Evolutionary conservation across 2,329 filamentous ascomycete genomes (phyloP), one percentile per base, ranked within the genome.

Genomic region (Mycosphaerella arachidis): DNA sequence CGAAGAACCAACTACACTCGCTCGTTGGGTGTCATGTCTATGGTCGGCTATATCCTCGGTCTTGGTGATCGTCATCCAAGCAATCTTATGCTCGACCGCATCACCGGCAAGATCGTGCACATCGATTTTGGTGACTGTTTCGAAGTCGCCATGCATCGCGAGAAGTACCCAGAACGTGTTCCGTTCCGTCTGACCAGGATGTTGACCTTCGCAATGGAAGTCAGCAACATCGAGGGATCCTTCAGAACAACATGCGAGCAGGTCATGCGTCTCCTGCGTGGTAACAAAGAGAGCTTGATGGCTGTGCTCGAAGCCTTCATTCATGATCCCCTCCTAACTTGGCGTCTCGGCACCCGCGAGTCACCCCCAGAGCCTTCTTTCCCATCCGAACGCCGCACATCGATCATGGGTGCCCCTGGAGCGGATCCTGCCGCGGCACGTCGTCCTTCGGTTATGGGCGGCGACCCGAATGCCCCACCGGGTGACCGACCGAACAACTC

Each of bases 61-160:
- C 82, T 99, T 13, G 94, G 94, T 57, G 94, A 99, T 78, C 88
- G 95, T 52, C 94, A 99, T 77, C 95, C 95, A 40, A 97, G 92
- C 62, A 99, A 99, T 75, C 79, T 99, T 71, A 95, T 99, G 89
- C 87, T 99, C 45, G 94, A 99, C 75, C 89, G 92, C 43, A 86
- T 95, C 62, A 97, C 93, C 0, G 94, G 94, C 72, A 96, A 96
- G 79, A 94, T 99, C 64, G 88, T 99, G 66, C 94, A 99, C 74
- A 97, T 99, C 69, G 94, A 99, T 80, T 99, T 99, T 71, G 95
- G 94, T 68, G 94, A 99, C 78, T 99, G 94, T 75, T 99, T 99
- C 78, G 94, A 99, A 76, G 91, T 99, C 56, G 94, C 95, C 29
- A 99, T 97, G 92, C 95, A 99, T 79, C 90, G 95, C 67, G 95